phyloP scores from a whole-genome alignment of 208 protist genomes.

The Trypanosoma mega region DNA sequence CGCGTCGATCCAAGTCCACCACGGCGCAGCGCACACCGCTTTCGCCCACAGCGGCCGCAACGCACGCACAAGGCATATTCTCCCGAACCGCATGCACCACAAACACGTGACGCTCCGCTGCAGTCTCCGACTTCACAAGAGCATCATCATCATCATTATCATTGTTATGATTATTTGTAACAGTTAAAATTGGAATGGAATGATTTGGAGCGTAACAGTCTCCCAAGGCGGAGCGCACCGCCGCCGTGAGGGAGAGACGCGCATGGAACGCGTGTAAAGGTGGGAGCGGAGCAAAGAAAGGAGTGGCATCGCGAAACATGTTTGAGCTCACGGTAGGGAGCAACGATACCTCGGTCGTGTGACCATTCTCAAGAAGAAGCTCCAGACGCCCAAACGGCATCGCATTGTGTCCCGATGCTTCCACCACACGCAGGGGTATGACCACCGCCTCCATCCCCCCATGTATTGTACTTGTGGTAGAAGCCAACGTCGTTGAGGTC shows the following conservation, averaged over 20 bases:
- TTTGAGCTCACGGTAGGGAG: constrained; percentile 24
- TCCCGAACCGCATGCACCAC: constrained; percentile 72
- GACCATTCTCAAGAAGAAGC: neutral
- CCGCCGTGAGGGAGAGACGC: constrained; percentile 16
- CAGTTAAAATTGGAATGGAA: too few species aligned
- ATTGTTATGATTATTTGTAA: too few species aligned
- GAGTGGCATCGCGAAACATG: constrained; percentile 44
- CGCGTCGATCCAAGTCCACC: constrained; percentile 40
- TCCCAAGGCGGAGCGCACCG: constrained; percentile 11
- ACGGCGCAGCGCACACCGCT: constrained; percentile 44
- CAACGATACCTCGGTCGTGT: constrained; percentile 38
- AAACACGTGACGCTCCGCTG: constrained; percentile 23
- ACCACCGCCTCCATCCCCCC: constrained; percentile 5
- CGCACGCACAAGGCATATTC: constrained; percentile 53
- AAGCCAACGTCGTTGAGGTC: too few species aligned
- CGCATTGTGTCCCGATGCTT: constrained; percentile 14
- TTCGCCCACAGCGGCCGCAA: constrained; percentile 33
- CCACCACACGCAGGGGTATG: constrained; percentile 46
- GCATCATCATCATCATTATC: too few species aligned
- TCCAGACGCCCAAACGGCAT: constrained; percentile 16
- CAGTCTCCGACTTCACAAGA: neutral
- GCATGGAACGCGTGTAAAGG: constrained; percentile 3
- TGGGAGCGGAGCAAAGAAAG: constrained; percentile 38
- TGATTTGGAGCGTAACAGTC: neutral
- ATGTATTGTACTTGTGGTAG: too few species aligned